These are phyloP conservation scores for Herpetospermum pedunculosum DNA, from an alignment of 306 rosid genomes.

Conservation along the genomic window DNA sequence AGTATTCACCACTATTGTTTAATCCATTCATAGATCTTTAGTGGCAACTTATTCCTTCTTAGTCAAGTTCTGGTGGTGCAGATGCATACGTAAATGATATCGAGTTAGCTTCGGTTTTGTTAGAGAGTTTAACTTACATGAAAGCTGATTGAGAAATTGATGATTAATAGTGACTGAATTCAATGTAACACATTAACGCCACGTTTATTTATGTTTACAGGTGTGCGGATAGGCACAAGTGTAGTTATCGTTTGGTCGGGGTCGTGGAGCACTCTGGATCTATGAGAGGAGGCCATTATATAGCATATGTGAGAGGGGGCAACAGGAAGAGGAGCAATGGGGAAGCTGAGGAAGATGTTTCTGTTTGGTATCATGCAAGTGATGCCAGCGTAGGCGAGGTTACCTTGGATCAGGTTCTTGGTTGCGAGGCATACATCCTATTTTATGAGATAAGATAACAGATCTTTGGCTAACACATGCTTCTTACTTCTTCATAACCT, in stretches of 20 bases:
- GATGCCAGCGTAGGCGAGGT: conserved; percentile 57
- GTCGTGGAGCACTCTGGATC: conserved; percentile 77
- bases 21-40: not conserved
- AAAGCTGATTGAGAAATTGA: not conserved
- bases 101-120: not conserved
- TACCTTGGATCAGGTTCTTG: conserved; percentile 63
- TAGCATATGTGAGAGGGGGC: conserved; percentile 76
- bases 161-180: not conserved
- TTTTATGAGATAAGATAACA: conserved; percentile 47
- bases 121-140: not conserved
- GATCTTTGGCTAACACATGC: not conserved
- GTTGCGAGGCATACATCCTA: conserved; percentile 72
- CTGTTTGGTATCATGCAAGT: conserved; percentile 73
- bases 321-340: conserved; percentile 33
- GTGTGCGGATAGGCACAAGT: conserved; percentile 35
- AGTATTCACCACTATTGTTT: not conserved
- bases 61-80: not conserved
- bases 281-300: conserved; percentile 91
- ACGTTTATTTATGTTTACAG: conserved; percentile 20
- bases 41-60: not conserved
- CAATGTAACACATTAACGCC: not conserved
- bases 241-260: conserved; percentile 56
- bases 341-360: conserved; percentile 26
- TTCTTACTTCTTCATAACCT: conserved; percentile 4
- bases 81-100: not conserved